Percentiles rank a stretch among this genome's conserved stretches.
Conservation (phyloP, 805 yeast genomes). For the Cyberlindnera amylophila region DNA sequence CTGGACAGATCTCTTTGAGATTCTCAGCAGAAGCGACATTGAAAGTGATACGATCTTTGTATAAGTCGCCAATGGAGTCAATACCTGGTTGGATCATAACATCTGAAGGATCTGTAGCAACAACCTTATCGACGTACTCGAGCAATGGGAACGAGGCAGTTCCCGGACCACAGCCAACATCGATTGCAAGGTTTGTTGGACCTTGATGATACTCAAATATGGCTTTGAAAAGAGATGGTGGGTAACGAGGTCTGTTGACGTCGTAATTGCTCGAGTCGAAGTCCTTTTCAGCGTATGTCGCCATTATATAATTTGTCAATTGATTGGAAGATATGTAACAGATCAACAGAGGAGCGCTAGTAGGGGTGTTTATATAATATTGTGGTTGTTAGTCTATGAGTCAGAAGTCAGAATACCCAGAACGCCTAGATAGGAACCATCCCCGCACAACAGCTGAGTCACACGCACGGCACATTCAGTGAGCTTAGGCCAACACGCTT, state of each 20-base stretch:
- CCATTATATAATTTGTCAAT: slow-evolving; percentile 34
- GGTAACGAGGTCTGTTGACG: slow-evolving; percentile 59
- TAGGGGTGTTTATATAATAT: too few relatives aligned
- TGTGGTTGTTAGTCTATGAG: too few relatives aligned
- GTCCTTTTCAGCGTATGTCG: slow-evolving; percentile 48
- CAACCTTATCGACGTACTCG: slow-evolving; percentile 38
- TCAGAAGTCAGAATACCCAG: too few relatives aligned
- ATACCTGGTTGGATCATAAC: slow-evolving; percentile 47
- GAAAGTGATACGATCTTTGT: slow-evolving; percentile 22
- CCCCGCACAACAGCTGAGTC: too few relatives aligned
- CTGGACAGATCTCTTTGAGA: slow-evolving; percentile 19
- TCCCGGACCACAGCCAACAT: slow-evolving; percentile 73
- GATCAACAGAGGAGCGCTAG: too few relatives aligned
- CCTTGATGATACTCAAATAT: slow-evolving; percentile 39
- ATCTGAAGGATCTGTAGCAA: slow-evolving; percentile 57
- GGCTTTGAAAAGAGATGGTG: slow-evolving; percentile 43
- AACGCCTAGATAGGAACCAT: too few relatives aligned
- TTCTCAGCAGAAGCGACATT: slow-evolving; percentile 27
- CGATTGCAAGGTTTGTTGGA: slow-evolving; percentile 40
- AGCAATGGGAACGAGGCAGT: slow-evolving; percentile 52
- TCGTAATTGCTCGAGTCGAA: slow-evolving; percentile 49
- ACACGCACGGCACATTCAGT: too few relatives aligned
- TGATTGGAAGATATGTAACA: background rate
- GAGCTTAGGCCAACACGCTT: too few relatives aligned
- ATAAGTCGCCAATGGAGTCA: slow-evolving; percentile 15